These are phyloP conservation scores for Cadophora gregata DNA, from an alignment of 2,329 filamentous ascomycete species.

Conservation along the genomic window DNA sequence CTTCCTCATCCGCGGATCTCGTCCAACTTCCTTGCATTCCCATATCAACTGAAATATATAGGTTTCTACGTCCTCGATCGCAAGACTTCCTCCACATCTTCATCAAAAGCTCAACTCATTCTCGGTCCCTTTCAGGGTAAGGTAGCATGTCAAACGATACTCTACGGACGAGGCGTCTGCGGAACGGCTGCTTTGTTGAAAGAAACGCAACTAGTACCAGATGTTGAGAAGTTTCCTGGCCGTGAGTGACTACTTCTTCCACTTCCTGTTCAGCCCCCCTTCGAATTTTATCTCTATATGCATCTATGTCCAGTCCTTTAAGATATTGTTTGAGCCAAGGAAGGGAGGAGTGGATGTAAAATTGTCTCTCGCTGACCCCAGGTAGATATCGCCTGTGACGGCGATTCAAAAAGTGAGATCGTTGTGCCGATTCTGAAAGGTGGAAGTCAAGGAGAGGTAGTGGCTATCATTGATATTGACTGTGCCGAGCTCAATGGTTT, in stretches of 20 bases:
- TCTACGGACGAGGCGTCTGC: slow-evolving; percentile 76
- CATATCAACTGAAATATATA: slow-evolving; percentile 44
- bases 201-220: slow-evolving; percentile 68
- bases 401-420: slow-evolving; percentile 77
- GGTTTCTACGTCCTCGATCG: slow-evolving; percentile 77
- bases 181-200: slow-evolving; percentile 68
- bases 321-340: not conserved
- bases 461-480: slow-evolving; percentile 82
- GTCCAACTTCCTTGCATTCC: slow-evolving; percentile 9
- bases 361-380: not conserved
- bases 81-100: slow-evolving; percentile 14
- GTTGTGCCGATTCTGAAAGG: slow-evolving; percentile 70
- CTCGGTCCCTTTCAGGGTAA: slow-evolving; percentile 83
- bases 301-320: too few relatives aligned
- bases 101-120: slow-evolving; percentile 59
- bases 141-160: slow-evolving; percentile 79
- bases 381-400: slow-evolving; percentile 73
- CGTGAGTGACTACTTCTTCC: slow-evolving; percentile 49
- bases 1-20: not conserved
- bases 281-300: too few relatives aligned
- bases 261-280: not conserved
- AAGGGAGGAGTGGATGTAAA: not conserved
- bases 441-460: slow-evolving; percentile 52
- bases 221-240: slow-evolving; percentile 77
- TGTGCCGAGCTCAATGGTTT: slow-evolving; percentile 73